Evolutionary conservation across 495 filamentous ascomycete genomes (phyloP), one percentile per base, ranked within the genome.

Genomic region (Podospora anserina): DNA sequence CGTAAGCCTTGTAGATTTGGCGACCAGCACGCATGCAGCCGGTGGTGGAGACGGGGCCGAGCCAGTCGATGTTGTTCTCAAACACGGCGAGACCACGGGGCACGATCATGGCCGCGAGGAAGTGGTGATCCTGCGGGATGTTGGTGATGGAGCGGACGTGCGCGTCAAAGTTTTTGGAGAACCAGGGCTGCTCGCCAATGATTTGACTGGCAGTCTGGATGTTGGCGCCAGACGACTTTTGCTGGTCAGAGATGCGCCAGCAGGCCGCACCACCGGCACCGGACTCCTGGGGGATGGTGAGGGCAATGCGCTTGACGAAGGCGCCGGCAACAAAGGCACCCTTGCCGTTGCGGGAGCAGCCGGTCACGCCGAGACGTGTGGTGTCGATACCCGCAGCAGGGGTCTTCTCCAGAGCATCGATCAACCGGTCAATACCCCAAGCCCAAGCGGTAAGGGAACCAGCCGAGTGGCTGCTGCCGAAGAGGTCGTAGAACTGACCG

Each of bases 51-150:
- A 81, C 79, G 66, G 83, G 82, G 60, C 83, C 83, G 19, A 86
- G 78, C 84, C 84, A 86, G 74, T 85, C 82, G 71, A 85, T 85
- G 67, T 85, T 79, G 73, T 86, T 86, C 75, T 86, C 84, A 61
- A 84, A 81, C 20, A 79, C 77, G 57, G 80, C 72, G 20, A 86
- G 74, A 6, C 83, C 84, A 28, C 83, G 78, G 5, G 83, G 84
- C 0, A 79, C 81, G 28, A 82, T 76, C 66, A 85, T 70, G 7
- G 75, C 84, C 0, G 84, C 79, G 26, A 87, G 71, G 70, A 84
- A 73, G 75, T 86, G 84, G 78, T 87, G 84, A 70, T 86, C 83
- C 61, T 77, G 71, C 61, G 84, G 83, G 63, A 85, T 75, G 28
- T 72, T 80, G 58, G 63, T 68, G 32, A 78, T 79, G 55, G 75